phyloP scores from a whole-genome alignment of 768 basidiomycete species.

The Sarcomyxa edulis region DNA sequence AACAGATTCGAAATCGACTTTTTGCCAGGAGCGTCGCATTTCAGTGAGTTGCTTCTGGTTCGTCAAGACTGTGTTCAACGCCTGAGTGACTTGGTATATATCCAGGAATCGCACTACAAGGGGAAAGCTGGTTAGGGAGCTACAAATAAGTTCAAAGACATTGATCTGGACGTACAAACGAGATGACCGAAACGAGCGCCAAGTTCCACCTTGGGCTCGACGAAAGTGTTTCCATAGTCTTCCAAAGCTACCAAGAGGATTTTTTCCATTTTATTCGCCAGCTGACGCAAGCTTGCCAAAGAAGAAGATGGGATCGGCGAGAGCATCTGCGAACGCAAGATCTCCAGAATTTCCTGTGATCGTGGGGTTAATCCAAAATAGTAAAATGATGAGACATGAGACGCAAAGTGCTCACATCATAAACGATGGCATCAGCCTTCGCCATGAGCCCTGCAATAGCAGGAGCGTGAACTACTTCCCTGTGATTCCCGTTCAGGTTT shows the following conservation, averaged over 20 bases:
- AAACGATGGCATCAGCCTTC: slow-evolving; percentile 84
- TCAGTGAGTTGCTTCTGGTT: slow-evolving; percentile 82
- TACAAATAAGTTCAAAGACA: slow-evolving; percentile 5
- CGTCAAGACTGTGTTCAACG: slow-evolving; percentile 80
- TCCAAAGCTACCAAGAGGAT: slow-evolving; percentile 77
- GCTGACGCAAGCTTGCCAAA: slow-evolving; percentile 66
- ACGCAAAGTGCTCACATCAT: slow-evolving; percentile 62
- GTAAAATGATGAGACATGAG: slow-evolving; percentile 6
- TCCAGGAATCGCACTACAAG: slow-evolving; percentile 80
- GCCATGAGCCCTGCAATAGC: slow-evolving; percentile 86
- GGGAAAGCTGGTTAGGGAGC: slow-evolving; percentile 6
- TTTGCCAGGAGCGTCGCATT: slow-evolving; percentile 85
- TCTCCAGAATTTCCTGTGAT: slow-evolving; percentile 78
- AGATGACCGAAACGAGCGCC: slow-evolving; percentile 89
- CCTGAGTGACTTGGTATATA: slow-evolving; percentile 89
- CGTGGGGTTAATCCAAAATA: slow-evolving; percentile 6
- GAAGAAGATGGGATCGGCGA: slow-evolving; percentile 66
- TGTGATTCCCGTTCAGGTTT: slow-evolving; percentile 62
- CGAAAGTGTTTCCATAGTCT: slow-evolving; percentile 82
- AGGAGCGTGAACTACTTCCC: slow-evolving; percentile 87
- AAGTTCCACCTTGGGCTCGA: slow-evolving; percentile 87
- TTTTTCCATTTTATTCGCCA: slow-evolving; percentile 91
- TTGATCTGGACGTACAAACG: slow-evolving; percentile 77
- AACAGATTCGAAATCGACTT: slow-evolving; percentile 87
- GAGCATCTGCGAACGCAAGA: slow-evolving; percentile 79